Evolutionary conservation across 805 yeast species (phyloP), one percentile per base, ranked within the genome.

Genomic region (Starmerella davenportii): DNA sequence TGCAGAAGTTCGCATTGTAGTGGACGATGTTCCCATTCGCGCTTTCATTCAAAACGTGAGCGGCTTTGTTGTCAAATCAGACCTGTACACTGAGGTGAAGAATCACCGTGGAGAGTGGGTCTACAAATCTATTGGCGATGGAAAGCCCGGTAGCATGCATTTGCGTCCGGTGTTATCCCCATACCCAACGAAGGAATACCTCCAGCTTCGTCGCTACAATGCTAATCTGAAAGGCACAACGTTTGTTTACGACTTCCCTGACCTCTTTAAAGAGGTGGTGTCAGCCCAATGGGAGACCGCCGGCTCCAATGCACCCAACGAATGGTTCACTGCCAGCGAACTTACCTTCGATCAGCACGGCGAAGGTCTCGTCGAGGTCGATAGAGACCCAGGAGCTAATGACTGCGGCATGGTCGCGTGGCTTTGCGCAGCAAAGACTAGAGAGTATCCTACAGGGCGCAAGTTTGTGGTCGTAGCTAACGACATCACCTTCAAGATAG

Each of bases 161-260:
- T 68, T 90, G 66, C 76, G 96, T 62, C 79, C 95, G 33, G 84
- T 90, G 54, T 77, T 85, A 35, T 81, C 95, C 38, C 95, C 95
- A 37, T 92, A 90, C 58, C 93, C 96, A 42, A 93, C 92, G 24
- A 90, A 90, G 68, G 98, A 90, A 64, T 85, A 93, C 65, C 70
- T 90, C 54, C 98, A 90, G 66, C 95, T 96, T 52, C 90, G 90
- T 63, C 82, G 99, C 64, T 92, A 92, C 68, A 80, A 78, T 66
- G 99, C 99, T 37, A 96, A 90, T 62, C 69, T 81, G 53, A 79
- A 90, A 85, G 98, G 98, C 47, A 90, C 99, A 16, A 85, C 98
- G 9, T 90, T 82, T 56, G 95, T 82, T 37, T 90, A 92, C 55
- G 99, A 90, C 62, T 92, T 90, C 90, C 98, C 99, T 38, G 98